phyloP scores from a whole-genome alignment of 805 yeast genomes.

The Candida montana region DNA sequence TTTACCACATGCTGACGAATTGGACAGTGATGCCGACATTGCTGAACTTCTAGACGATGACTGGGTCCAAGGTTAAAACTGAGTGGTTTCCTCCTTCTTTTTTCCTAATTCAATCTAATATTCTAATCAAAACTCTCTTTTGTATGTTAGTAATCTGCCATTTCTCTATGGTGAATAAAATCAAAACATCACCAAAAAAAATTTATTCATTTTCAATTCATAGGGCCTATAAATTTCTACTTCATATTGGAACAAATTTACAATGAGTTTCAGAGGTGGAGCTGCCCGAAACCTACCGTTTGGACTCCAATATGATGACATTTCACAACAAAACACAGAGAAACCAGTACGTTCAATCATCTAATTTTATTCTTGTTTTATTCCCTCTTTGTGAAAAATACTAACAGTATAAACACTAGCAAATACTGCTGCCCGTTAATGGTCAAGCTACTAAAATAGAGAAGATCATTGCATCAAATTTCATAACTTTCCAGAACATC shows the following conservation, averaged over 20 bases:
- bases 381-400: background rate
- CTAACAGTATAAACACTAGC: constrained; percentile 5
- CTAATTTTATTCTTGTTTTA: too few species aligned
- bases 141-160: too few species aligned
- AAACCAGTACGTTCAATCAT: constrained; percentile 16
- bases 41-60: constrained; percentile 58
- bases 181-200: constrained; percentile 1
- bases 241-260: too few species aligned
- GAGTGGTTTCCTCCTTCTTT: too few species aligned
- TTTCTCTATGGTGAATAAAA: constrained; percentile 2
- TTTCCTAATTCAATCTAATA: too few species aligned
- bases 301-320: constrained; percentile 65
- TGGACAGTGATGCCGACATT: constrained; percentile 61
- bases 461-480: constrained; percentile 46
- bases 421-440: constrained; percentile 56
- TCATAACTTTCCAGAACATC: constrained; percentile 46
- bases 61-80: background rate
- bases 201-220: background rate
- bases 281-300: constrained; percentile 52
- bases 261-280: constrained; percentile 52
- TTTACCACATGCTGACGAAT: constrained; percentile 36
- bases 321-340: constrained; percentile 35
- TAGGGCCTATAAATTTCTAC: too few species aligned
- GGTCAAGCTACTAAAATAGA: constrained; percentile 51
- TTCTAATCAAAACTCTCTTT: too few species aligned